Evolutionary conservation across 345 rosid species (phyloP).

Genomic region (Populus deltoides): DNA sequence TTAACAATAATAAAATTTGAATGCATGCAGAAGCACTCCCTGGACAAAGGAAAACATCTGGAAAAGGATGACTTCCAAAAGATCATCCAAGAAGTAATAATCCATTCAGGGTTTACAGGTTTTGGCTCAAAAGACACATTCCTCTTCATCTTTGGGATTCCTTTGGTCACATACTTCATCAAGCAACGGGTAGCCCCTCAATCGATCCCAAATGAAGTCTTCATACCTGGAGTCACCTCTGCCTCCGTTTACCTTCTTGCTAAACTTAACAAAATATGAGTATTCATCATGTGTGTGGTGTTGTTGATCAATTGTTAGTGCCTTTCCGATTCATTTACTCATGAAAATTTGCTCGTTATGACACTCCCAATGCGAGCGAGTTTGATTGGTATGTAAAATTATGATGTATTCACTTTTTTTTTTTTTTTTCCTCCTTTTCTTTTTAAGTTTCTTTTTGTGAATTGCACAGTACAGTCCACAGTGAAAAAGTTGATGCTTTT

Average conservation of each 20-base stretch:
- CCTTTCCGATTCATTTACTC: not conserved
- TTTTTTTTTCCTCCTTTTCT: no score
- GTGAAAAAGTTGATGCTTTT: no score
- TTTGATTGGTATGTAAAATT: no score
- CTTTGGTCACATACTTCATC: slow-evolving; percentile 47
- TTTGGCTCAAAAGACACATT: slow-evolving; percentile 63
- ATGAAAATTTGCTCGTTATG: no score
- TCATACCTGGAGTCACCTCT: slow-evolving; percentile 73
- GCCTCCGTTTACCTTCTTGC: slow-evolving; percentile 75
- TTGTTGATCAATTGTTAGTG: not conserved
- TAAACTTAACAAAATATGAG: slow-evolving; percentile 61
- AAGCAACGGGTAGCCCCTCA: slow-evolving; percentile 53
- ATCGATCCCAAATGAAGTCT: slow-evolving; percentile 52
- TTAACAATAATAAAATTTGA: not conserved
- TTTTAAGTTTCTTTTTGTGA: no score
- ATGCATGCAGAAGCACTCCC: slow-evolving; percentile 48
- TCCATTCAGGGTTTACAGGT: slow-evolving; percentile 59
- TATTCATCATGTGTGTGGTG: not conserved
- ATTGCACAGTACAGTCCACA: no score
- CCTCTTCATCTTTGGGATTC: slow-evolving; percentile 63
- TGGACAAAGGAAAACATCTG: slow-evolving; percentile 28
- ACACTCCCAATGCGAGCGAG: no score
- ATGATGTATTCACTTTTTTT: no score
- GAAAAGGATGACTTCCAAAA: slow-evolving; percentile 57
- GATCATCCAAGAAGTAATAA: slow-evolving; percentile 55